Evolutionary conservation across 495 filamentous ascomycete genomes (phyloP).

Genomic region (Aspergillus ellipticus): DNA sequence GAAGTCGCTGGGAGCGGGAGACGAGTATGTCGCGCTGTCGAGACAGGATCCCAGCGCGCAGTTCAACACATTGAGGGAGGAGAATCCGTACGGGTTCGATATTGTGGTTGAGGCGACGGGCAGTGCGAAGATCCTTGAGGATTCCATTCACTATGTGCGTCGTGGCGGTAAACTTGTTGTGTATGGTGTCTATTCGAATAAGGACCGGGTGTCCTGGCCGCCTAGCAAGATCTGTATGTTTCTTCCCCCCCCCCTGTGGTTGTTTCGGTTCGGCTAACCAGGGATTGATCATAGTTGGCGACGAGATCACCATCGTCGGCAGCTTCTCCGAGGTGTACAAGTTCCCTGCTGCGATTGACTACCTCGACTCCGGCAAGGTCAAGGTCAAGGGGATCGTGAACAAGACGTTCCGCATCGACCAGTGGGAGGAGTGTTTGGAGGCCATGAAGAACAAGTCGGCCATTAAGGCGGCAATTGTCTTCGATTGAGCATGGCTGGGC

Average conservation of each 20-base stretch:
- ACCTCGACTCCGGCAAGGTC: slow-evolving; percentile 63
- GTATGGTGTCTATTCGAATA: slow-evolving; percentile 62
- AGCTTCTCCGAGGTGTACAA: slow-evolving; percentile 70
- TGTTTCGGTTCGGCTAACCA: too few species aligned
- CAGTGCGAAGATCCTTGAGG: slow-evolving; percentile 62
- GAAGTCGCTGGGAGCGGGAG: slow-evolving; percentile 61
- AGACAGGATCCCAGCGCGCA: slow-evolving; percentile 52
- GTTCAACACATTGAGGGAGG: slow-evolving; percentile 57
- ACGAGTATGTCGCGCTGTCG: slow-evolving; percentile 60
- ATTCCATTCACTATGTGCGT: slow-evolving; percentile 64
- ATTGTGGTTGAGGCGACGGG: slow-evolving; percentile 65
- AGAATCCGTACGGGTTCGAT: slow-evolving; percentile 70
- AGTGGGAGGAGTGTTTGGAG: slow-evolving; percentile 43
- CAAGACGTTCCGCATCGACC: slow-evolving; percentile 47
- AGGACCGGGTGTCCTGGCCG: slow-evolving; percentile 59
- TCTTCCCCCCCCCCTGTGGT: slow-evolving; percentile 12
- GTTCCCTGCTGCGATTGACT: slow-evolving; percentile 69
- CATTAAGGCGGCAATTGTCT: slow-evolving; percentile 68
- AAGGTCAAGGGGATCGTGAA: slow-evolving; percentile 54
- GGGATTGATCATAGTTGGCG: slow-evolving; percentile 30
- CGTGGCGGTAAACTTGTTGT: slow-evolving; percentile 67
- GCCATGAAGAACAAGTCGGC: slow-evolving; percentile 59
- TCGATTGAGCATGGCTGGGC: slow-evolving; percentile 41
- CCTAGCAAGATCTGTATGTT: slow-evolving; percentile 61
- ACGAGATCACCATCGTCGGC: slow-evolving; percentile 68